Evolutionary conservation across 2,329 filamentous ascomycete genomes (phyloP), one percentile per base, ranked within the genome.

Genomic region (Cercospora beticola): DNA sequence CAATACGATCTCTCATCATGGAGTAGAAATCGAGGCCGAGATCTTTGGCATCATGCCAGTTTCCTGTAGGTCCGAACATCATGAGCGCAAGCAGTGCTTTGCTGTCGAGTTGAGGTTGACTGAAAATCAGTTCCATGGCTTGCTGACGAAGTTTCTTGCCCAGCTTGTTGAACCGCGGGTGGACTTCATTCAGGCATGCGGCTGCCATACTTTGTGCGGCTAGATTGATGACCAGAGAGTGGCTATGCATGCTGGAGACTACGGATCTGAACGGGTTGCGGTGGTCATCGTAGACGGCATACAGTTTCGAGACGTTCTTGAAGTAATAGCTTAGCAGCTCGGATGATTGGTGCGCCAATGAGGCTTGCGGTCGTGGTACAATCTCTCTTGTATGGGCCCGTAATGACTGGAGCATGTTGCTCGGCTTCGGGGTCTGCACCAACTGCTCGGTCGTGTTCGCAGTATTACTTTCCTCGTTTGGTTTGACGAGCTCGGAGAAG

Each of bases 1-100:
- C 66, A 40, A 73, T 64, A 26, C 66, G 70, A 28, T 68, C 65
- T 33, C 78, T 76, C 23, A 77, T 75, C 46, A 77, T 74, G 21
- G 75, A 74, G 10, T 78, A 82, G 72, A 52, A 85, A 78, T 67
- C 83, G 82, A 86, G 79, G 2, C 87, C 87, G 5, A 89, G 79
- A 65, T 86, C 85, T 36, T 78, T 82, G 9, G 85, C 81, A 46
- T 88, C 83, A 67, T 88, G 86, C 87, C 87, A 89, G 54, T 85
- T 86, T 9, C 86, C 86, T 2, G 86, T 87, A 68, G 87, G 84
- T 3, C 87, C 87, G 2, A 89, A 82, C 76, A 89, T 83, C 62
- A 88, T 82, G 21, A 89, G 79, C 2, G 86, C 86, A 12, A 89
- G 74, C 8, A 89, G 79, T 2, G 71, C 70, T 58, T 73, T 69